phyloP scores from a whole-genome alignment of 2,329 filamentous ascomycete species.

The Samsoniella hepiali region DNA sequence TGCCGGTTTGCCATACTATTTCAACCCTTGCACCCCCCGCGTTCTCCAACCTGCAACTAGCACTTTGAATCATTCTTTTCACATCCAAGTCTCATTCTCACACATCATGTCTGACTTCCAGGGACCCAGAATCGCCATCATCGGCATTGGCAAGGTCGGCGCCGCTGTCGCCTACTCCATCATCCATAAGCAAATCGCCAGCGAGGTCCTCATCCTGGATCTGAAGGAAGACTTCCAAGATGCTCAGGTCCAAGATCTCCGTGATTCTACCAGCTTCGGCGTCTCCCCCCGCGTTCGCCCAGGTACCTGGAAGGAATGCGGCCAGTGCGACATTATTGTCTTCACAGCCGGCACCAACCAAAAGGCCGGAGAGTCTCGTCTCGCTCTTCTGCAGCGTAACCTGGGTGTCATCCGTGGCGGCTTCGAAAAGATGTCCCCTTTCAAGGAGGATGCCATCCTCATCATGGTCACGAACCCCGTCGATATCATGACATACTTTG shows the following conservation, averaged over 20 bases:
- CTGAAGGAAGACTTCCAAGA: conserved; percentile 43
- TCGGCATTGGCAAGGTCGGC: conserved; percentile 51
- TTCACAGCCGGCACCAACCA: conserved; percentile 54
- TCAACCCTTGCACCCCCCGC: conserved; percentile 15
- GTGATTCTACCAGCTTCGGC: conserved; percentile 45
- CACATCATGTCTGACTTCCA: conserved; percentile 19
- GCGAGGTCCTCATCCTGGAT: conserved; percentile 53
- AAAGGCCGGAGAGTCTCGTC: conserved; percentile 11
- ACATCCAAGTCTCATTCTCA: background rate
- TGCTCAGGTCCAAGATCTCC: conserved; percentile 50
- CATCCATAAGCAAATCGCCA: conserved; percentile 46
- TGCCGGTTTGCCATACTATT: conserved; percentile 8
- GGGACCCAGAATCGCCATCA: conserved; percentile 39
- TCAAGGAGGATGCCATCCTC: conserved; percentile 45
- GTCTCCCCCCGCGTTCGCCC: conserved; percentile 42
- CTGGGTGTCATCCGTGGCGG: conserved; percentile 45
- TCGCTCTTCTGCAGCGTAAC: conserved; percentile 35
- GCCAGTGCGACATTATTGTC: conserved; percentile 52
- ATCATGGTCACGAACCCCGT: conserved; percentile 54
- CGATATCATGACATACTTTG: conserved; percentile 51
- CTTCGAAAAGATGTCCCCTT: conserved; percentile 46
- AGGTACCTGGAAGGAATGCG: conserved; percentile 45
- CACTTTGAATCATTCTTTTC: background rate
- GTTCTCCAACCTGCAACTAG: background rate
- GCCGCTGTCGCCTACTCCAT: conserved; percentile 50